These are phyloP conservation scores for Stagonosporopsis tanaceti DNA, from an alignment of 2,329 filamentous ascomycete species.

Conservation along the genomic window DNA sequence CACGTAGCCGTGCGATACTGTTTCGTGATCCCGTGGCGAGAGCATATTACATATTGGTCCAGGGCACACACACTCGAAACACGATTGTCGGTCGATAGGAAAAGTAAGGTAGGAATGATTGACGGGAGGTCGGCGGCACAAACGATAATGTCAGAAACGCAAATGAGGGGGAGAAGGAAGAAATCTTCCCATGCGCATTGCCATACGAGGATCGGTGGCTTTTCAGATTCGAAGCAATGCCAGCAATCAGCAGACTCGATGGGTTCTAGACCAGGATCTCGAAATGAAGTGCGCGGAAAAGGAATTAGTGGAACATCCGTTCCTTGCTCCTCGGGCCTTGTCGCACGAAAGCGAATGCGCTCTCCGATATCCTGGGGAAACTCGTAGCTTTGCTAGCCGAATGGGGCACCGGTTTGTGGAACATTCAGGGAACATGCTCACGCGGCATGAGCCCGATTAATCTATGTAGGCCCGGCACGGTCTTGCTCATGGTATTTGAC, in stretches of 20 bases:
- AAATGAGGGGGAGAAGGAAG: slow-evolving; percentile 23
- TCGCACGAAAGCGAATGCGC: slow-evolving; percentile 26
- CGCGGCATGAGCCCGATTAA: slow-evolving; percentile 17
- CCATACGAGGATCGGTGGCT: slow-evolving; percentile 29
- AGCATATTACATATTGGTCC: slow-evolving; percentile 35
- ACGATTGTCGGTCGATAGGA: slow-evolving; percentile 18
- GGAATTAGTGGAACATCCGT: slow-evolving; percentile 41
- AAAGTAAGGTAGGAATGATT: slow-evolving; percentile 17
- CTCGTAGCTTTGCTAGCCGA: slow-evolving; percentile 28
- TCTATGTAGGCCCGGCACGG: slow-evolving; percentile 6
- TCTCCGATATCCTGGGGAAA: slow-evolving; percentile 34
- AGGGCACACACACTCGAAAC: slow-evolving; percentile 21
- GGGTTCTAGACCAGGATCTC: slow-evolving; percentile 28
- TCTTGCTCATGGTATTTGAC: slow-evolving; percentile 8
- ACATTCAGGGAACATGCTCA: slow-evolving; percentile 17
- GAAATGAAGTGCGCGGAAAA: slow-evolving; percentile 29
- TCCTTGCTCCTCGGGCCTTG: slow-evolving; percentile 22
- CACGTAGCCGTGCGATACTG: slow-evolving; percentile 37
- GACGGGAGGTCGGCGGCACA: slow-evolving; percentile 10
- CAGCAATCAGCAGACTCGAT: slow-evolving; percentile 23
- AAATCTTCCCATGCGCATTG: slow-evolving; percentile 19
- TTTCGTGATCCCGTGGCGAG: slow-evolving; percentile 32
- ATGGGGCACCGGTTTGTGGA: slow-evolving; percentile 19
- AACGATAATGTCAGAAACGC: slow-evolving; percentile 20
- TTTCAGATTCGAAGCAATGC: slow-evolving; percentile 24